Evolutionary conservation across 2,329 filamentous ascomycete species (phyloP), one percentile per base, ranked within the genome.

Genomic region (Myriosclerotinia duriaeana): DNA sequence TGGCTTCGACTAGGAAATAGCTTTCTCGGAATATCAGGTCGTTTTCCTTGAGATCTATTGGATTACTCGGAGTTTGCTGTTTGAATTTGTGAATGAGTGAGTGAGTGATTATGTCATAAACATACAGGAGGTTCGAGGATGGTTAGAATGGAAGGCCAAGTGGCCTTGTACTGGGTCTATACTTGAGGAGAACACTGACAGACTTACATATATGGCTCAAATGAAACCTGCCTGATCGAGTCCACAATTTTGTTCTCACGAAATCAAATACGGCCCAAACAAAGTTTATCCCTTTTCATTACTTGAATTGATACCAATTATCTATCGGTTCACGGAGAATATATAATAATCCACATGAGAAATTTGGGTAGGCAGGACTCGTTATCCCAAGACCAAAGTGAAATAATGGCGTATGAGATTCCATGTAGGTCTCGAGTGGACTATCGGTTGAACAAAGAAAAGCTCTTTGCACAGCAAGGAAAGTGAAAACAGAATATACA

Each of bases 21-120:
- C 64, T 65, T 65, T 65, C 46, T 60, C 64, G 54, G 46, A 65
- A 65, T 65, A 65, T 65, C 54, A 65, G 64, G 36, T 65, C 64
- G 36, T 53, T 65, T 60, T 65, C 54, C 54, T 65, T 65, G 54
- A 53, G 22, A 30, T 40, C 30, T 44, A 22, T n/a, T 60, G 26
- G 60, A 54, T 34, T n/a, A 22, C 40, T 61, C 30, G 9, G 46
- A 53, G 15, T 53, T 17, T 53, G 17, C 46, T 17, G 9, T 44
- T 15, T 53, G 46, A 60, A 42, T 65, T 38, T 56, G 17, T 64
- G 50, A 64, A 15, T 65, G 55, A 61, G 34, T 65, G 46, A 64
- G 22, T 64, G 50, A 64, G n/a, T 65, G 55, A 61, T 50, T 20
- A 20, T 61, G 44, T 61, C 44, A 50, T 38, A 38, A 40, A 38